These are phyloP conservation scores for Stephanodiscus minutulus DNA, from an alignment of 108 stramenopile species.

Conservation along the genomic window DNA sequence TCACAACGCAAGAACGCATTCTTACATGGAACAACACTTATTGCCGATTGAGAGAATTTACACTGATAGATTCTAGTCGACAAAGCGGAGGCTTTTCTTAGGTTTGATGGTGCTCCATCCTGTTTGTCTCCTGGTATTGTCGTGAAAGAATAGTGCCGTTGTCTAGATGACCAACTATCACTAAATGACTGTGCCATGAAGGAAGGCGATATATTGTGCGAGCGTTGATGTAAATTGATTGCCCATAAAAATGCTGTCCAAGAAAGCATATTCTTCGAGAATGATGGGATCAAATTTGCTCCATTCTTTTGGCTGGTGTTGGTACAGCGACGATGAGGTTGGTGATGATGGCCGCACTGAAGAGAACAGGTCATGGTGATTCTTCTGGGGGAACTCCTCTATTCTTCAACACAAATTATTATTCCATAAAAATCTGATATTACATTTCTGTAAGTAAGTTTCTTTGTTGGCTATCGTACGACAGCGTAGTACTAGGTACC, in stretches of 20 bases:
- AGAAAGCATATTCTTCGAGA: slow-evolving; percentile 5
- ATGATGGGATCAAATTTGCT: slow-evolving; percentile 6
- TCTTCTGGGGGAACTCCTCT: no score
- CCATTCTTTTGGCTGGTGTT: background rate
- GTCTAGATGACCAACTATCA: slow-evolving; percentile 9
- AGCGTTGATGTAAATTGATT: slow-evolving; percentile 1
- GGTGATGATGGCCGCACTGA: background rate
- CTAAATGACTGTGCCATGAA: slow-evolving; percentile 5
- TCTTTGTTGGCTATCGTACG: no score
- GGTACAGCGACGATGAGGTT: background rate
- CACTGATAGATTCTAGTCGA: background rate
- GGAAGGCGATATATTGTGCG: background rate
- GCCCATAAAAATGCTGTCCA: slow-evolving; percentile 1
- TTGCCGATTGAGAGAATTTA: background rate
- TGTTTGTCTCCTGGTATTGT: background rate
- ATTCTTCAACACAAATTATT: no score
- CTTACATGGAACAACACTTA: background rate
- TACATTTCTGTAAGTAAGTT: no score
- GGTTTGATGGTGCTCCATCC: background rate
- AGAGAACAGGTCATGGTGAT: background rate
- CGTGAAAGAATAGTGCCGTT: background rate
- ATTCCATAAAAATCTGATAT: no score
- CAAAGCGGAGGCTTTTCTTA: background rate
- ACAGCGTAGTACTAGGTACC: no score
- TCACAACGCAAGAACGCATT: background rate